Percentiles rank a stretch among this genome's conserved stretches.
phyloP scores from a whole-genome alignment of 805 yeast species.

The Saccharomycopsis sp. region DNA sequence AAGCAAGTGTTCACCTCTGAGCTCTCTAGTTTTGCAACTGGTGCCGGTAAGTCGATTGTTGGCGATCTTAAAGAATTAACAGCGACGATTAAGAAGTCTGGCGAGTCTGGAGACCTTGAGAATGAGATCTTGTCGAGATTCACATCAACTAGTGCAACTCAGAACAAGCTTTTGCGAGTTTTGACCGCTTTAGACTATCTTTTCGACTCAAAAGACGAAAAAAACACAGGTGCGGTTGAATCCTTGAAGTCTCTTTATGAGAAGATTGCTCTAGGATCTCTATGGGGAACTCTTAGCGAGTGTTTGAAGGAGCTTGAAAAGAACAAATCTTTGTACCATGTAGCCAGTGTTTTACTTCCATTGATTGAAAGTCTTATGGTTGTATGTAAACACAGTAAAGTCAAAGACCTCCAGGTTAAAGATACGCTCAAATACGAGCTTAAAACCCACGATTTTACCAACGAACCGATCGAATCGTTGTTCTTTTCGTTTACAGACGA shows the following conservation, averaged over 20 bases:
- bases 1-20: conserved; percentile 60
- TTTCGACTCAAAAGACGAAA: conserved; percentile 39
- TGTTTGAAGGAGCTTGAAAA: conserved; percentile 60
- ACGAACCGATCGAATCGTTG: conserved; percentile 68
- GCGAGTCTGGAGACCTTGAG: conserved; percentile 41
- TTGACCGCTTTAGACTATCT: conserved; percentile 84
- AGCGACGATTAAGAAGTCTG: conserved; percentile 34
- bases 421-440: conserved; percentile 57
- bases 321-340: conserved; percentile 46
- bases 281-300: conserved; percentile 83
- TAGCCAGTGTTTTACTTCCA: conserved; percentile 79
- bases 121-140: conserved; percentile 56
- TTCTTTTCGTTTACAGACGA: conserved; percentile 85
- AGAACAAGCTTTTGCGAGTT: conserved; percentile 78
- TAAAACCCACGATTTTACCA: conserved; percentile 56
- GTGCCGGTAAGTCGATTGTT: conserved; percentile 48
- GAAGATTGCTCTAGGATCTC: conserved; percentile 59
- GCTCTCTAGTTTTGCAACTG: conserved; percentile 56
- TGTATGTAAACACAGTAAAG: conserved; percentile 82
- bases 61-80: conserved; percentile 47
- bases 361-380: conserved; percentile 90
- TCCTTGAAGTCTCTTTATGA: conserved; percentile 57
- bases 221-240: conserved; percentile 33
- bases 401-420: conserved; percentile 47
- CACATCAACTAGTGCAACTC: conserved; percentile 77